Base-by-base conservation (phyloP, 352 stramenopile genomes). In the Pythium brachiatum region DNA sequence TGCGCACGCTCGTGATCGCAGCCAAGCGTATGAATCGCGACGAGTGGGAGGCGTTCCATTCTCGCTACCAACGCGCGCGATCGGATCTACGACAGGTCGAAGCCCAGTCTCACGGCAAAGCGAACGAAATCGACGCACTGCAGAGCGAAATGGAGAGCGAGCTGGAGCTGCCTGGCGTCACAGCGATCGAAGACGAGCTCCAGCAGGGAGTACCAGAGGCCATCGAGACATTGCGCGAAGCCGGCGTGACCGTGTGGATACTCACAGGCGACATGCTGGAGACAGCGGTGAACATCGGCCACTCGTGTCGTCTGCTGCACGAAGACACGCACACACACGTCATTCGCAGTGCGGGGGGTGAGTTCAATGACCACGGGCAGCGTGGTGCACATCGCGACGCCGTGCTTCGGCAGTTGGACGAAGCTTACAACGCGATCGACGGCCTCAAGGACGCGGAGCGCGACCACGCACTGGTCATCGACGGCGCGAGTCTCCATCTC, bases 241-340 rank as follows among this genome's bases (percentile, higher is more conserved):
- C 85, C 26, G 86, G 86, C 20, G 89, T 95, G 44, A 81, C 67
- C 31, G 78, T 95, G 20, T 95, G 86, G 86, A 84, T 95, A 51
- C 72, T 95, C 41, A 95, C 86, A 6, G 85, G 86, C 36, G 86
- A 95, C 62, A 95, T 92, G 86, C 81, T 91, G 46, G 86, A 95
- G 59, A 95, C 86, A 7, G 86, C 86, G 1, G 90, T 95, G 38
- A 94, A 93, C 61, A 91, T 95, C 60, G 83, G 79, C 3, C 92
- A 88, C 23, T 79, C 81, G 20, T 95, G 85, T 32, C 79, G 75
- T 3, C 68, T 95, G 58, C 65, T 94, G 5, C 97, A 92, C 50
- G 94, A 96, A 43, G 91, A 96, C 59, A 98, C 98, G 94, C 79
- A 97, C 41, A 74, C 84, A 31, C 81, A 92, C 31, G 79, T 93